Conservation (phyloP, 2,329 filamentous ascomycete species). For the Trichoderma semiorbis region DNA sequence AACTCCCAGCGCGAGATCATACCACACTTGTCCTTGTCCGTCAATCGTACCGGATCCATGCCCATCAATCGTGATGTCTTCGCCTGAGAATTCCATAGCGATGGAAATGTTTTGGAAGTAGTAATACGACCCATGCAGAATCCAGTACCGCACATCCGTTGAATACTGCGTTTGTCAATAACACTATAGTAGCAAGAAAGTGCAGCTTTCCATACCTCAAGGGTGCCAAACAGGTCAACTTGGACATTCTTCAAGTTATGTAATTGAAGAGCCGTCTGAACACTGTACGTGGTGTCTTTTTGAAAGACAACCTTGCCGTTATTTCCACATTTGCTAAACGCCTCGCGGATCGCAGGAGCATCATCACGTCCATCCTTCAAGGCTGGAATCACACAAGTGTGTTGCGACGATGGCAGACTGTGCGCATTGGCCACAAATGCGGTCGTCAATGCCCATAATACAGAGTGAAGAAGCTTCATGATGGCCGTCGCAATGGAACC, state of each 20-base stretch:
- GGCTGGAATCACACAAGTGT: background rate
- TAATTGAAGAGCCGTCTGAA: background rate
- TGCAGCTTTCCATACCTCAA: background rate
- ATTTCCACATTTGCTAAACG: background rate
- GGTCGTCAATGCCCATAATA: background rate
- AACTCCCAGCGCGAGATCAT: background rate
- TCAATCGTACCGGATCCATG: conserved; percentile 3
- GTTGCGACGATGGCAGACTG: background rate
- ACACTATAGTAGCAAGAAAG: no score
- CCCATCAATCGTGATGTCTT: background rate
- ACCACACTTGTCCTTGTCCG: conserved; percentile 4
- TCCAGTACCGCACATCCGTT: conserved; percentile 8
- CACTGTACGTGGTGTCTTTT: background rate
- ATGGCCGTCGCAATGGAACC: background rate
- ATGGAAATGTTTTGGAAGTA: conserved; percentile 9
- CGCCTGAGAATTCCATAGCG: background rate
- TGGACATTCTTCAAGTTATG: background rate
- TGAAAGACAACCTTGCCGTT: background rate
- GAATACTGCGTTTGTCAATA: background rate
- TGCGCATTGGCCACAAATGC: background rate
- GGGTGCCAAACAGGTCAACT: background rate
- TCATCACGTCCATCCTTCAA: background rate
- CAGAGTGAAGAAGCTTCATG: background rate
- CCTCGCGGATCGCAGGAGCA: conserved; percentile 1
- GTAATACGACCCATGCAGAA: background rate